Percentiles rank a stretch among this genome's conserved stretches.
phyloP scores from a whole-genome alignment of 495 filamentous ascomycete species.

The Tetracladium setigerum region DNA sequence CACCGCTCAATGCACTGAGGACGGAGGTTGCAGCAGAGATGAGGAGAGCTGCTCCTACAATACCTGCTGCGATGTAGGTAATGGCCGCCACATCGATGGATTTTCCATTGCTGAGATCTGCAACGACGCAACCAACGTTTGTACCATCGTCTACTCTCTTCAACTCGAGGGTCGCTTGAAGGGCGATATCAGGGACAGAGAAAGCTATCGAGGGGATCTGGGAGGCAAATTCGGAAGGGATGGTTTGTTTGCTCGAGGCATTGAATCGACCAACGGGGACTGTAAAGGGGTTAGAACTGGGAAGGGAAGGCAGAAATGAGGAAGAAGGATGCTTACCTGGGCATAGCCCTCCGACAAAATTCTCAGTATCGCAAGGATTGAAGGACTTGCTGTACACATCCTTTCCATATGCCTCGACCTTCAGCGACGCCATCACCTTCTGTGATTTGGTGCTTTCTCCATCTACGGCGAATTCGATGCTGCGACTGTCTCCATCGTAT shows the following conservation, averaged over 20 bases:
- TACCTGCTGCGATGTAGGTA: slow-evolving; percentile 75
- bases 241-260: slow-evolving; percentile 58
- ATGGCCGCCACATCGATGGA: slow-evolving; percentile 65
- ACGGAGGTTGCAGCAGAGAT: slow-evolving; percentile 62
- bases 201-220: slow-evolving; percentile 89
- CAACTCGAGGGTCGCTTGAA: slow-evolving; percentile 72
- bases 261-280: slow-evolving; percentile 69
- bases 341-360: slow-evolving; percentile 67
- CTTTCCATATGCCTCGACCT: slow-evolving; percentile 80
- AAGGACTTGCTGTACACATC: slow-evolving; percentile 74
- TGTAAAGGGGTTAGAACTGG: slow-evolving; percentile 24
- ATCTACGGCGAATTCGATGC: slow-evolving; percentile 73
- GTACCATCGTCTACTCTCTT: slow-evolving; percentile 49
- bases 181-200: slow-evolving; percentile 82
- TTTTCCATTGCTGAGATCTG: slow-evolving; percentile 80
- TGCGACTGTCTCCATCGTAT: slow-evolving; percentile 65
- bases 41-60: slow-evolving; percentile 76
- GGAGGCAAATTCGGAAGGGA: slow-evolving; percentile 63
- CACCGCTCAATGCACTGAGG: slow-evolving; percentile 16
- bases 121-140: slow-evolving; percentile 76
- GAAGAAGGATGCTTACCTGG: slow-evolving; percentile 51
- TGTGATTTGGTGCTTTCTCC: slow-evolving; percentile 66
- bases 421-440: slow-evolving; percentile 73
- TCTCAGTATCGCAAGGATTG: slow-evolving; percentile 64
- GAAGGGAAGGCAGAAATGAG: slow-evolving; percentile 5